phyloP scores from a whole-genome alignment of 768 basidiomycete species.

The Leccinum obscurum region DNA sequence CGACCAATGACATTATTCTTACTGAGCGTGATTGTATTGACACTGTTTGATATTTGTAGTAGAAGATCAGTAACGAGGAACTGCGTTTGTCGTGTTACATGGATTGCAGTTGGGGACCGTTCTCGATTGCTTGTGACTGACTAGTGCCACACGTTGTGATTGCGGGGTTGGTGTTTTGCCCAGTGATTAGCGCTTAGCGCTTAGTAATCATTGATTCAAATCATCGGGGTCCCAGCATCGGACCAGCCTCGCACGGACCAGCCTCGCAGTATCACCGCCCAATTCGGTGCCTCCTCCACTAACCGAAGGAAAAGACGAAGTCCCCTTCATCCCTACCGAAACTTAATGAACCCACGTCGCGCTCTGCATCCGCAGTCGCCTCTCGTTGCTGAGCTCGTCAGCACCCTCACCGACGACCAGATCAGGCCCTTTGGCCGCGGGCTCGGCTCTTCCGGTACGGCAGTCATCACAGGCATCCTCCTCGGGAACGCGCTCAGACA shows the following conservation, averaged over 20 bases:
- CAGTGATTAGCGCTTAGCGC: too few species aligned
- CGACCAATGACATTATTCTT: neutral
- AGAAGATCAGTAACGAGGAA: too few species aligned
- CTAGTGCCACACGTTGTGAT: neutral
- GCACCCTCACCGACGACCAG: constrained; percentile 81
- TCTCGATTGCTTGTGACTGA: neutral
- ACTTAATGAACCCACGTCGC: constrained; percentile 97
- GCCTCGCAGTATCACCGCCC: too few species aligned
- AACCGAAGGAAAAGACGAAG: too few species aligned
- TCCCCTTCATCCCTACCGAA: constrained; percentile 85
- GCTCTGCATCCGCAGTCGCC: constrained; percentile 81
- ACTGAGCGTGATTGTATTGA: too few species aligned
- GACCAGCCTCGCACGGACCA: too few species aligned
- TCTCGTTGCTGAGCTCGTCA: constrained; percentile 68
- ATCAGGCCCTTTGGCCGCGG: constrained; percentile 94
- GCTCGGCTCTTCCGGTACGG: constrained; percentile 83
- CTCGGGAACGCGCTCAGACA: too few species aligned
- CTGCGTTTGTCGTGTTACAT: neutral
- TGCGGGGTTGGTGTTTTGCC: constrained; percentile 1
- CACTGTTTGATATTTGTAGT: too few species aligned
- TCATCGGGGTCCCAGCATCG: too few species aligned
- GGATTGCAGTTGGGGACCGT: neutral
- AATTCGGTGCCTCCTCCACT: too few species aligned
- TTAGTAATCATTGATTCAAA: too few species aligned
- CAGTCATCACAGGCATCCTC: too few species aligned